A percentile compares a stretch with the other conserved stretches of the same genome.
Conservation (phyloP, 768 basidiomycete genomes). For the Thelephora aurantiotincta region DNA sequence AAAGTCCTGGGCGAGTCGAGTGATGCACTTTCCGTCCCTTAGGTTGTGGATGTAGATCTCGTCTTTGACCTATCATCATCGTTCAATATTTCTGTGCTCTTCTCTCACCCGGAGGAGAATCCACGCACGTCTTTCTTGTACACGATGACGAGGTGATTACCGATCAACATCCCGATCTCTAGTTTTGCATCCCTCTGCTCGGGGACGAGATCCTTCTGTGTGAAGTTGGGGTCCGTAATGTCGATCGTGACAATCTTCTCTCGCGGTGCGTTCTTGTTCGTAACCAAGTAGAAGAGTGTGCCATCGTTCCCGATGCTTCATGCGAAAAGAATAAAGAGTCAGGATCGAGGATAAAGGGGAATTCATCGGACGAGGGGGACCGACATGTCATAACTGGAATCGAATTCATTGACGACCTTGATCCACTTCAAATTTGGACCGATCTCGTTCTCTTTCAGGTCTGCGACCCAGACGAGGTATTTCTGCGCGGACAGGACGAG, state of each 20-base stretch:
- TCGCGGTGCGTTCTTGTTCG: constrained; percentile 52
- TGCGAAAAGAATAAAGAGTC: constrained; percentile 1
- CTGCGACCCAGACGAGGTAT: constrained; percentile 63
- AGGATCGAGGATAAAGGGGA: constrained; percentile 1
- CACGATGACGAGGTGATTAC: constrained; percentile 37
- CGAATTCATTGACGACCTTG: constrained; percentile 57
- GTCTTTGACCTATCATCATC: constrained; percentile 45
- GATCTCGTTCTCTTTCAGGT: constrained; percentile 44
- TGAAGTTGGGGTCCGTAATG: constrained; percentile 27
- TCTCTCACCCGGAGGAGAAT: neutral
- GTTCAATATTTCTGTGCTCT: neutral
- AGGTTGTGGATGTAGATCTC: constrained; percentile 58
- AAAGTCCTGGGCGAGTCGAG: constrained; percentile 47
- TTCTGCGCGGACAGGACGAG: constrained; percentile 27
- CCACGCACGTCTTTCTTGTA: constrained; percentile 61
- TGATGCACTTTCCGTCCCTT: constrained; percentile 33
- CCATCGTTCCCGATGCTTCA: constrained; percentile 52
- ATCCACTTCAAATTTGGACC: constrained; percentile 57
- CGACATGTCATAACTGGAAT: constrained; percentile 51
- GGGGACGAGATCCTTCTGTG: constrained; percentile 46
- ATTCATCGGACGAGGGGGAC: constrained; percentile 12
- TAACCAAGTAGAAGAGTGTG: constrained; percentile 45
- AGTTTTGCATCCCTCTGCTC: constrained; percentile 54
- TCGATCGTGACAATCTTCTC: constrained; percentile 56
- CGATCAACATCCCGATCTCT: constrained; percentile 31